Base-by-base conservation (phyloP, 1,284 basidiomycete species). In the Cutaneotrichosporon mucoides region DNA sequence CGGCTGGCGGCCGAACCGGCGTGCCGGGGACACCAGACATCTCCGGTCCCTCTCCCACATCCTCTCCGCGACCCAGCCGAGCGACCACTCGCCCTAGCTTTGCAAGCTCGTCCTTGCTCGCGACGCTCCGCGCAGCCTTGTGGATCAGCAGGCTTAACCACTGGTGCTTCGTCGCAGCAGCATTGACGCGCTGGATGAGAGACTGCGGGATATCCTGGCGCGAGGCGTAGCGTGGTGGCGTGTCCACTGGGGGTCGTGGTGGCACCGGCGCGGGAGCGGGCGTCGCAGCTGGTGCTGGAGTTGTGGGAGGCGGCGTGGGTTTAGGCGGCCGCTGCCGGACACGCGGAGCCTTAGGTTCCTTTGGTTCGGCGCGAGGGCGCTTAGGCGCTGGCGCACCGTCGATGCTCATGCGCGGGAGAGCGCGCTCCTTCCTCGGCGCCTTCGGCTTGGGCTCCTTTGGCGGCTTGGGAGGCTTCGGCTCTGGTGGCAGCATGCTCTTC, bases 121-220 rank as follows among this genome's bases (percentile, higher is more conserved):
- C 75, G 5, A 65, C 66, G 50, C 66, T 70, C 24, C 73, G 63
- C n/a, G 75, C 75, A 1, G 75, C 75, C 63, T 75, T 76, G 66
- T 76, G 74, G 34, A 76, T 76, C 34, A 76, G 61, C 5, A 71
- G 61, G 1, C 72, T 72, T 0, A 76, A 64, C 75, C 75, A 76
- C 3, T 68, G 68, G 47, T 72, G 65, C 43, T 68, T 66, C 0
- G 70, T 61, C 0, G 75, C 75, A 4, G 75, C 75, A 38, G 66
- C 66, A 54, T 76, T 76, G 41, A 76, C 75, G 38, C 71, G 62
- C 48, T 72, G 70, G 40, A 76, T 76, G 24, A 76, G 63, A 3
- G 62, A 60, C 15, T 68, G 66, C 5, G 64, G 65, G 35, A 68
- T 68, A 24, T 60, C 67, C 45, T 50, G 47, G 15, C 57, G 55